phyloP scores from a whole-genome alignment of 257 asterid species.

The Phtheirospermum japonicum region DNA sequence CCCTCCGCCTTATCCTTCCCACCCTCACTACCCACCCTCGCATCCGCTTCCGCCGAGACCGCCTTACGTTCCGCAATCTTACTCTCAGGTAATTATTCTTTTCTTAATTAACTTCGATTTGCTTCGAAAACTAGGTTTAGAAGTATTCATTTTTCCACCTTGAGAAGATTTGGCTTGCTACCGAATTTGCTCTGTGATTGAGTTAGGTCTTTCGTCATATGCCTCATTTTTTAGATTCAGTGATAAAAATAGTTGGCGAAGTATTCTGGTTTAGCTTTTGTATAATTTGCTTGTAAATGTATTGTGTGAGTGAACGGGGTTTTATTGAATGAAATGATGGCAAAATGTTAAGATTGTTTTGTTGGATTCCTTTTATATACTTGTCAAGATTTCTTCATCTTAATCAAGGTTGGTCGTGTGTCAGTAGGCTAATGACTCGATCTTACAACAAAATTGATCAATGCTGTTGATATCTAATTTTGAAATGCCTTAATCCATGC shows the following conservation, averaged over 20 bases:
- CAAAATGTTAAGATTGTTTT: background rate
- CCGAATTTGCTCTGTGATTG: conserved; percentile 19
- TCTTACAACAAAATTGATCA: background rate
- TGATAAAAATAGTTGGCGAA: conserved; percentile 10
- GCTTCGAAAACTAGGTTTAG: background rate
- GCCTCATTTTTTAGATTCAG: background rate
- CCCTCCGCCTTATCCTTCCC: conserved; percentile 47
- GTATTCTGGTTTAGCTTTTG: conserved; percentile 21
- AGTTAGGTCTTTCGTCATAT: conserved; percentile 18
- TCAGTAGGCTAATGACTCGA: background rate
- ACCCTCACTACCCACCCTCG: conserved; percentile 51
- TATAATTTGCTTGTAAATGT: conserved; percentile 5
- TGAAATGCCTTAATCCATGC: background rate
- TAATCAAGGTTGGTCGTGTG: conserved; percentile 3
- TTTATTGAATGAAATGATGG: conserved; percentile 5
- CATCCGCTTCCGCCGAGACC: conserved; percentile 63
- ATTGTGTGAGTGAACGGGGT: conserved; percentile 4
- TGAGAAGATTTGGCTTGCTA: conserved; percentile 8
- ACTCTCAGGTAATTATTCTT: conserved; percentile 41
- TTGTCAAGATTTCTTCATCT: conserved; percentile 4
- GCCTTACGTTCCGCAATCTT: conserved; percentile 49
- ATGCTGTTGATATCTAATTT: background rate
- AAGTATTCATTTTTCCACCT: background rate
- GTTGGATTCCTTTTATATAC: background rate
- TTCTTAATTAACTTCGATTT: conserved; percentile 1